phyloP scores from a whole-genome alignment of 805 yeast genomes.

The Grigorovia jiainica region DNA sequence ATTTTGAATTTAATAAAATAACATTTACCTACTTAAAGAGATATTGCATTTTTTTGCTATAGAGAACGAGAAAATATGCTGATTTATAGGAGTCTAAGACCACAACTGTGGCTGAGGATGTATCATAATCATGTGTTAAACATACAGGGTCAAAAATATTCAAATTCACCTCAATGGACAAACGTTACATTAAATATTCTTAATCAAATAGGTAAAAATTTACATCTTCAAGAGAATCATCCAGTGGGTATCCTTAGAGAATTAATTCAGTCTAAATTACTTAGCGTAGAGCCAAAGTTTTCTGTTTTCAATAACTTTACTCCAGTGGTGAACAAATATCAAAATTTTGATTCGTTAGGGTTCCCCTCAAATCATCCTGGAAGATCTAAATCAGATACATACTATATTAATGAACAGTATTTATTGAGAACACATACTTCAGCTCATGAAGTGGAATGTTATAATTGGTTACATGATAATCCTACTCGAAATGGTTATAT shows the following conservation, averaged over 20 bases:
- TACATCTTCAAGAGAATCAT: slow-evolving; percentile 67
- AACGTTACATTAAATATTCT: slow-evolving; percentile 73
- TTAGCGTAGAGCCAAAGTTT: slow-evolving; percentile 60
- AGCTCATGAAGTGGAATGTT: slow-evolving; percentile 90
- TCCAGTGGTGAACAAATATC: slow-evolving; percentile 73
- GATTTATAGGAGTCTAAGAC: slow-evolving; percentile 45
- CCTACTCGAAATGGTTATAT: slow-evolving; percentile 62
- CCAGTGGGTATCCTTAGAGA: slow-evolving; percentile 82
- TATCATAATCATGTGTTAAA: too few relatives aligned
- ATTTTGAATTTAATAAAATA: too few relatives aligned
- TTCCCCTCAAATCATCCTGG: slow-evolving; percentile 93
- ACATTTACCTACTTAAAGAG: too few relatives aligned
- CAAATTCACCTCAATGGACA: slow-evolving; percentile 64
- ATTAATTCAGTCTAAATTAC: slow-evolving; percentile 60
- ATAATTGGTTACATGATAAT: slow-evolving; percentile 34
- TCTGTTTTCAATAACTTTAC: slow-evolving; percentile 55
- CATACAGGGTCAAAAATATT: slow-evolving; percentile 30
- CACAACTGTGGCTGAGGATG: too few relatives aligned
- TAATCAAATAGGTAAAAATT: slow-evolving; percentile 55
- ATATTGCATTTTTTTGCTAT: too few relatives aligned
- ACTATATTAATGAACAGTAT: slow-evolving; percentile 66
- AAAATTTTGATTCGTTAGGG: slow-evolving; percentile 87
- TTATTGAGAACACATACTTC: slow-evolving; percentile 90
- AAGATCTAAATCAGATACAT: slow-evolving; percentile 84
- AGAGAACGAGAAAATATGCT: slow-evolving; percentile 1